These are phyloP conservation scores for Rhinocladiella similis DNA, from an alignment of 2,329 filamentous ascomycete species.

Conservation along the genomic window DNA sequence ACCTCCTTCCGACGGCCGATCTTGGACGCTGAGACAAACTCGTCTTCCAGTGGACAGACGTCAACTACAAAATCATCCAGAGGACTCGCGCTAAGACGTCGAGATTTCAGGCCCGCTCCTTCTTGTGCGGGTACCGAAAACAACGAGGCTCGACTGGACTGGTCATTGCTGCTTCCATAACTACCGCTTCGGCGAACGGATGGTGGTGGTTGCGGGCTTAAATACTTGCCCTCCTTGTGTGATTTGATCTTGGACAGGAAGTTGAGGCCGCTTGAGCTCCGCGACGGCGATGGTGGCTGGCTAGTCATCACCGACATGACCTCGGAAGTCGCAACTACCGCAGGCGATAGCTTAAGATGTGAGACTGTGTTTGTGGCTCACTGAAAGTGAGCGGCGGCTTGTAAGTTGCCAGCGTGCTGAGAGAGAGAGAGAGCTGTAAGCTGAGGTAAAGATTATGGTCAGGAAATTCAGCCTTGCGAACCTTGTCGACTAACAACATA, in stretches of 20 bases:
- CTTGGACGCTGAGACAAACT: constrained; percentile 70
- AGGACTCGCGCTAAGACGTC: constrained; percentile 72
- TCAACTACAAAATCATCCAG: constrained; percentile 75
- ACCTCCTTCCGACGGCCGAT: constrained; percentile 72
- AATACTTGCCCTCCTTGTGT: constrained; percentile 19
- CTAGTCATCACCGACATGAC: constrained; percentile 19
- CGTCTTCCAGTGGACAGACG: constrained; percentile 65
- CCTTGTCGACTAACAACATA: neutral
- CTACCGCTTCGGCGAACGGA: constrained; percentile 14
- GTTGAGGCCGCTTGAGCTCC: constrained; percentile 19
- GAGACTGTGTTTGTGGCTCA: constrained; percentile 1
- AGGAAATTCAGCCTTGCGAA: constrained; percentile 7
- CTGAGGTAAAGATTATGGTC: neutral
- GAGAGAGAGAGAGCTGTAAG: neutral
- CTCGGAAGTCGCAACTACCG: neutral
- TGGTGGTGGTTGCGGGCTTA: neutral
- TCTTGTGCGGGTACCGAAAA: constrained; percentile 62
- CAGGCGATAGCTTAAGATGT: constrained; percentile 1
- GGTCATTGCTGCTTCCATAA: constrained; percentile 14
- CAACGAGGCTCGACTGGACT: constrained; percentile 9
- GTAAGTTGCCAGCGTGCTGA: constrained; percentile 8
- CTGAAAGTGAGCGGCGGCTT: constrained; percentile 13
- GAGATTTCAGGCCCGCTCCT: constrained; percentile 74
- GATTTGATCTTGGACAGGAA: constrained; percentile 24
- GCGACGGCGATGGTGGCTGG: constrained; percentile 12